A percentile compares a stretch with the other conserved stretches of the same genome.
Evolutionary conservation across 768 basidiomycete species (phyloP).

Genomic region (Lactarius vividus): DNA sequence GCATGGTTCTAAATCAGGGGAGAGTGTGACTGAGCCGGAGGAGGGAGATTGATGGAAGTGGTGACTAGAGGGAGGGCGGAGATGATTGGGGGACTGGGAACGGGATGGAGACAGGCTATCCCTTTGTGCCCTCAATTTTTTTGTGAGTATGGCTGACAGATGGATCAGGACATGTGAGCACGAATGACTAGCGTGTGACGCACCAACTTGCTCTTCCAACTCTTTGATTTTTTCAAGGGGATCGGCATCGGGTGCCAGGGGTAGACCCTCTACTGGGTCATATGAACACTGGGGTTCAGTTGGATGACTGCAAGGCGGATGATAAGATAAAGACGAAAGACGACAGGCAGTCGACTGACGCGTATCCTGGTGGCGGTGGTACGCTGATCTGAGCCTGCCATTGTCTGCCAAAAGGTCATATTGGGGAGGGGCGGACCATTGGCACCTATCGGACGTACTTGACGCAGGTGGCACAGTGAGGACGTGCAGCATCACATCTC

Average conservation of each 20-base stretch:
- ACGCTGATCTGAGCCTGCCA: constrained; percentile 82
- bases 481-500: constrained; percentile 89
- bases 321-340: constrained; percentile 21
- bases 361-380: constrained; percentile 81
- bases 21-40: constrained; percentile 25
- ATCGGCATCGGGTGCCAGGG: constrained; percentile 72
- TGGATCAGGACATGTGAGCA: constrained; percentile 14
- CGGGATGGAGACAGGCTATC: constrained; percentile 37
- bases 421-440: neutral
- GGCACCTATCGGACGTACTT: constrained; percentile 50
- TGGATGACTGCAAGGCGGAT: constrained; percentile 58
- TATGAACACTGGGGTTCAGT: constrained; percentile 81
- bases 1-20: constrained; percentile 31
- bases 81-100: constrained; percentile 36
- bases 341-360: constrained; percentile 46
- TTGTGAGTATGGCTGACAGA: constrained; percentile 58
- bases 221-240: constrained; percentile 75
- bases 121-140: constrained; percentile 55
- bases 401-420: constrained; percentile 46
- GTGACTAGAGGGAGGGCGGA: constrained; percentile 19
- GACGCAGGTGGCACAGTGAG: constrained; percentile 81
- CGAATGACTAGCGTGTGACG: constrained; percentile 28
- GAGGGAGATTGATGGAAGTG: constrained; percentile 20
- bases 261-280: constrained; percentile 80
- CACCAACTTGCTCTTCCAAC: constrained; percentile 77